phyloP scores from a whole-genome alignment of 2,329 filamentous ascomycete species.

The Hirsutella rhossiliensis region DNA sequence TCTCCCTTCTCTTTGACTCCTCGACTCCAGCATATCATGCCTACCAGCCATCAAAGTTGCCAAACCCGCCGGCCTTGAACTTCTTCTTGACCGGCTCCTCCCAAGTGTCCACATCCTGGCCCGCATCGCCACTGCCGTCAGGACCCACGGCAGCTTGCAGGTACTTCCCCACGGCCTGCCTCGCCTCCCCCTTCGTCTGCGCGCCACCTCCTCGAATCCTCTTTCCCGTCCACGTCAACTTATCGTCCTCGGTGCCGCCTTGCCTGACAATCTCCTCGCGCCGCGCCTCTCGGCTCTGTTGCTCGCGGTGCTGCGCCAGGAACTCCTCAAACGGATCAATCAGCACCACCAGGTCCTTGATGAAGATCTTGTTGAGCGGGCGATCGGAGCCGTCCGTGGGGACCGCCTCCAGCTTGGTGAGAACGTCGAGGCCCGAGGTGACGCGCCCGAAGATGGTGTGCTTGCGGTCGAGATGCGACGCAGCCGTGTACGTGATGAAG shows the following conservation, averaged over 20 bases:
- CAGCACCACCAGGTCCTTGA: constrained; percentile 75
- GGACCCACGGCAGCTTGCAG: constrained; percentile 44
- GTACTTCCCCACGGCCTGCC: constrained; percentile 63
- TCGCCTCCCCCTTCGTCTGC: constrained; percentile 30
- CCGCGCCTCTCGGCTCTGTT: constrained; percentile 43
- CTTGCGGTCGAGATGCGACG: constrained; percentile 81
- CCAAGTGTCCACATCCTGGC: constrained; percentile 51
- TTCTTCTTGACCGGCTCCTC: constrained; percentile 74
- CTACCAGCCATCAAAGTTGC: constrained; percentile 91
- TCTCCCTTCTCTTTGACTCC: not conserved
- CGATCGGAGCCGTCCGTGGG: constrained; percentile 64
- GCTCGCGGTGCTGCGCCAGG: constrained; percentile 57
- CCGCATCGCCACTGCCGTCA: constrained; percentile 41
- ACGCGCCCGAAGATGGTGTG: constrained; percentile 94
- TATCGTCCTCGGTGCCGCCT: constrained; percentile 76
- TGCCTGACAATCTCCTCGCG: constrained; percentile 49
- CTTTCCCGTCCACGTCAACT: constrained; percentile 93
- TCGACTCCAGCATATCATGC: not conserved
- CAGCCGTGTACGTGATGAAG: constrained; percentile 81
- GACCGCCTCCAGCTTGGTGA: constrained; percentile 66
- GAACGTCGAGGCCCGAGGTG: constrained; percentile 60
- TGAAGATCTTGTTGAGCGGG: constrained; percentile 66
- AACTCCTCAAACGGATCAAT: constrained; percentile 96
- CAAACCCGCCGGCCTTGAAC: constrained; percentile 65
- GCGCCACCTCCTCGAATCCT: constrained; percentile 59